Evolutionary conservation across 495 filamentous ascomycete species (phyloP), one percentile per base, ranked within the genome.

Genomic region (Schizothecium vesticola): DNA sequence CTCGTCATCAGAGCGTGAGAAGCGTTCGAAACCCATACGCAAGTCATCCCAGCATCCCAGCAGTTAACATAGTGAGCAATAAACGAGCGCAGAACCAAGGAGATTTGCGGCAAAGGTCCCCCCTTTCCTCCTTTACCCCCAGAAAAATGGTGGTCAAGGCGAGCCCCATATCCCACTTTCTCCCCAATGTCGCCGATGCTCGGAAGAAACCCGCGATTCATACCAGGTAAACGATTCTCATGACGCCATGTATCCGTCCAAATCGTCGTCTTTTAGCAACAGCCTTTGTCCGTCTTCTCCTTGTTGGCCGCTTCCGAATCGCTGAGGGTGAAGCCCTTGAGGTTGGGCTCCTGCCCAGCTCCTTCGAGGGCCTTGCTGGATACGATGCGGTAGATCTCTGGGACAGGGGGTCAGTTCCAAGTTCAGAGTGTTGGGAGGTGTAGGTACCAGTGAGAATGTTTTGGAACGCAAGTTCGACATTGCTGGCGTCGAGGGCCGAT

Each of bases 301-400:
- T 95, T 91, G 56, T 59, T 56, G 28, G 65, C 74, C 68, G 85
- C 82, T 43, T 89, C 85, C 31, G 91, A 85, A 75, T 92, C 89
- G 86, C 87, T 93, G 77, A 97, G 88, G 71, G 92, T 89, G 68
- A 90, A 89, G 74, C 90, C 90, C 74, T 86, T 87, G 70, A 93
- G 86, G 67, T 89, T 90, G 73, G 90, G 88, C 74, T 90, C 83
- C 57, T 87, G 83, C 64, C 95, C 94, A 70, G 90, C 91, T 68
- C 88, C 89, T 75, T 97, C 95, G 65, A 97, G 87, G 67, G 92
- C 92, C 86, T 99, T 99, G 85, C 89, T 93, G 65, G 94, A 97
- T 65, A 99, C 96, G 77, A 99, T 99, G 73, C 93, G 91, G 87
- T 98, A 99, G 82, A 99, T 99, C 86, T 98, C 96, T 99, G 75